These are phyloP conservation scores for Flagelloscypha sp. DNA, from an alignment of 768 basidiomycete species.

Conservation along the genomic window DNA sequence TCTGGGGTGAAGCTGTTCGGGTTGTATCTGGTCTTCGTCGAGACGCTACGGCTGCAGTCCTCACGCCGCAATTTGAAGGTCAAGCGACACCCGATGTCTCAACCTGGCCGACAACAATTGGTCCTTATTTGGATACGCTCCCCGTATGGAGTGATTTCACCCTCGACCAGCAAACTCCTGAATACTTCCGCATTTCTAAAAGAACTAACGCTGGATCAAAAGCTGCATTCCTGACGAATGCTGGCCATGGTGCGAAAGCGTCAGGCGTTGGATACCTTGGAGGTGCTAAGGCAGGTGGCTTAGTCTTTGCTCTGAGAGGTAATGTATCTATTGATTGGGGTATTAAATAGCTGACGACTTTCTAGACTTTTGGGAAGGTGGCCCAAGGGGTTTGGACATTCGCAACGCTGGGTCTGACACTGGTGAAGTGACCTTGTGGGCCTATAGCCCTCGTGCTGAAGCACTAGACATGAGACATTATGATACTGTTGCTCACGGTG, in stretches of 20 bases:
- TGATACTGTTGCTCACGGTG: conserved; percentile 29
- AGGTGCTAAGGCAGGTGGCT: conserved; percentile 26
- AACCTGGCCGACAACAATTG: conserved; percentile 28
- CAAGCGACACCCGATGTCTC: conserved; percentile 23
- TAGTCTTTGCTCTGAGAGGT: conserved; percentile 28
- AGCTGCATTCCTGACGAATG: conserved; percentile 21
- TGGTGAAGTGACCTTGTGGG: conserved; percentile 27
- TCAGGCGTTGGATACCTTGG: conserved; percentile 29
- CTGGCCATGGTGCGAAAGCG: conserved; percentile 26
- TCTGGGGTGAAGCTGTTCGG: conserved; percentile 31
- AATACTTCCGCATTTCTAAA: conserved; percentile 23
- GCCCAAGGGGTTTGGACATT: conserved; percentile 27
- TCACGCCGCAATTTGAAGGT: conserved; percentile 28
- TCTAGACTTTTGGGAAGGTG: conserved; percentile 31
- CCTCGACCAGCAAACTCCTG: conserved; percentile 26
- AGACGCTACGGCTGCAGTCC: conserved; percentile 29
- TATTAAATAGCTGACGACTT: neutral
- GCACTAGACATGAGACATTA: conserved; percentile 32
- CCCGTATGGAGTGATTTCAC: conserved; percentile 29
- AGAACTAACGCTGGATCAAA: conserved; percentile 21
- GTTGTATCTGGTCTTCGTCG: conserved; percentile 29
- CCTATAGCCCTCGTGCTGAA: conserved; percentile 28
- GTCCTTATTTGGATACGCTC: conserved; percentile 22
- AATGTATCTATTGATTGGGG: neutral
- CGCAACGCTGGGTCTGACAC: conserved; percentile 21